Evolutionary conservation across 2,329 filamentous ascomycete genomes (phyloP).

Genomic region (Monascus ruber): DNA sequence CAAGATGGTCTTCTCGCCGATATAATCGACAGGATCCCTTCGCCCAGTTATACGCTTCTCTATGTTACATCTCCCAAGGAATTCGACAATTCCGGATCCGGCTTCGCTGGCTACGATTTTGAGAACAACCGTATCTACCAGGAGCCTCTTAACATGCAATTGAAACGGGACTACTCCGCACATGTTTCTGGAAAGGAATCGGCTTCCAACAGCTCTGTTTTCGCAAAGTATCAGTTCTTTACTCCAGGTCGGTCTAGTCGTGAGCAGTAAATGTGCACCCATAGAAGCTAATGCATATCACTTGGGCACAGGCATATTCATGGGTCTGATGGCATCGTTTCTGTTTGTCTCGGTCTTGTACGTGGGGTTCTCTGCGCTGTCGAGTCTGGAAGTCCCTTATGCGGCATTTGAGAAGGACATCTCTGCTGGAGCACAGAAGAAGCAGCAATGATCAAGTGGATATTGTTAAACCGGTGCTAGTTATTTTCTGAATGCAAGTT

Average conservation of each 20-base stretch:
- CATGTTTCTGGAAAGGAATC: constrained; percentile 27
- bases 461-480: no score
- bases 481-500: no score
- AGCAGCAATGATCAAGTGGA: constrained; percentile 41
- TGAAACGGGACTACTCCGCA: constrained; percentile 53
- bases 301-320: constrained; percentile 61
- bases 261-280: background rate
- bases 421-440: constrained; percentile 80
- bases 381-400: constrained; percentile 79
- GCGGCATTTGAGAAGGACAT: constrained; percentile 95
- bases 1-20: constrained; percentile 38
- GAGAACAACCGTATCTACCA: constrained; percentile 47
- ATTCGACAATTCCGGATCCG: constrained; percentile 16
- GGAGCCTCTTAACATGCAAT: constrained; percentile 55
- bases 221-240: constrained; percentile 92
- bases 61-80: constrained; percentile 55
- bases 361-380: constrained; percentile 64
- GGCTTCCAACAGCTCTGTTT: constrained; percentile 36
- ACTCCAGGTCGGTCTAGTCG: constrained; percentile 56
- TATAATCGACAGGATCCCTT: constrained; percentile 37
- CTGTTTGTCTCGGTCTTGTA: constrained; percentile 67
- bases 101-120: constrained; percentile 47
- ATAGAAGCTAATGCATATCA: background rate
- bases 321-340: constrained; percentile 61
- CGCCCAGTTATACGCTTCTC: constrained; percentile 58